Evolutionary conservation across 768 basidiomycete genomes (phyloP).

Genomic region (Russula sp.): DNA sequence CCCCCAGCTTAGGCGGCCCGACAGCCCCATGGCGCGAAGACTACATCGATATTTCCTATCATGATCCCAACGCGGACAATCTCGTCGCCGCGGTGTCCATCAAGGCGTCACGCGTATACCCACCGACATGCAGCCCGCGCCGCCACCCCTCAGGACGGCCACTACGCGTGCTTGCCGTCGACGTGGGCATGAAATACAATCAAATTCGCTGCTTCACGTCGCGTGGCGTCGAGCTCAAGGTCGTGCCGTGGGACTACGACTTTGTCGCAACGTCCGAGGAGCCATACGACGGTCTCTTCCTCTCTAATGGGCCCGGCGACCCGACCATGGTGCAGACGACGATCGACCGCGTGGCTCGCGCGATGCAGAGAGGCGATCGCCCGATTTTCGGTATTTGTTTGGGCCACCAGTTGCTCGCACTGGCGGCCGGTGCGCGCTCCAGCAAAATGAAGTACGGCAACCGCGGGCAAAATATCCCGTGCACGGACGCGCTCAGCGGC

Average conservation of each 20-base stretch:
- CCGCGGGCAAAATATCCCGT: conserved; percentile 97
- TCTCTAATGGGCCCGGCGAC: conserved; percentile 98
- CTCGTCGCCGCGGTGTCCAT: conserved; percentile 88
- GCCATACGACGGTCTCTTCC: conserved; percentile 88
- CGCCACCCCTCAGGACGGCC: conserved; percentile 74
- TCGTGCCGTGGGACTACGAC: conserved; percentile 96
- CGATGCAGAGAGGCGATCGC: conserved; percentile 62
- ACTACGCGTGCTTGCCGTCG: conserved; percentile 81
- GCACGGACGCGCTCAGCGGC: conserved; percentile 87
- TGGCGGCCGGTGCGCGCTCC: conserved; percentile 89
- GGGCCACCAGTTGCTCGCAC: conserved; percentile 92
- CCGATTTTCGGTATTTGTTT: conserved; percentile 99
- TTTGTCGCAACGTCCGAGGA: conserved; percentile 65
- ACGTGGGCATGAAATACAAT: conserved; percentile 99
- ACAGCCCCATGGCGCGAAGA: conserved; percentile 67
- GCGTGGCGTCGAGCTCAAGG: conserved; percentile 92
- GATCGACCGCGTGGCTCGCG: conserved; percentile 55
- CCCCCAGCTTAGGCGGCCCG: conserved; percentile 32
- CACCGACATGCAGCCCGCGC: conserved; percentile 46
- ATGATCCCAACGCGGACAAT: conserved; percentile 83
- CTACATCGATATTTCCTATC: conserved; percentile 75
- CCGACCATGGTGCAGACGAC: conserved; percentile 78
- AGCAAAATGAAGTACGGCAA: conserved; percentile 99
- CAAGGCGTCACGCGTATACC: conserved; percentile 56
- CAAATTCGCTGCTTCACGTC: conserved; percentile 94